These are phyloP conservation scores for Helminthosporium solani DNA, from an alignment of 2,329 filamentous ascomycete species.

Conservation along the genomic window DNA sequence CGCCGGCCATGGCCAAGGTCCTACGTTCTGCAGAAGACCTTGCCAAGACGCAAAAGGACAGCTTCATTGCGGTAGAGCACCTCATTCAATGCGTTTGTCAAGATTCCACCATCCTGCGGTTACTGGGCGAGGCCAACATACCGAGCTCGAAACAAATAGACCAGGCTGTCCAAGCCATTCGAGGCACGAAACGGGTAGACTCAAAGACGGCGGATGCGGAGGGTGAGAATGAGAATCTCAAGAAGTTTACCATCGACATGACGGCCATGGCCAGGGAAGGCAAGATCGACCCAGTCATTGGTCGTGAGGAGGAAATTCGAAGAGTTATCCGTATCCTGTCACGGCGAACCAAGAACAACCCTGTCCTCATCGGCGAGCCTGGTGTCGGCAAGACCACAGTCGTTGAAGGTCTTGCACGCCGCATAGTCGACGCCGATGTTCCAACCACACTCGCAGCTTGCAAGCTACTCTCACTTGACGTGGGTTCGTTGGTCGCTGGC, in stretches of 20 bases:
- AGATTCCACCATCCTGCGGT: constrained; percentile 70
- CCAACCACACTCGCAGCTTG: constrained; percentile 93
- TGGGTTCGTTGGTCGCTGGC: constrained; percentile 90
- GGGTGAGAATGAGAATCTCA: constrained; percentile 88
- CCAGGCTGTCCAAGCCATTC: constrained; percentile 85
- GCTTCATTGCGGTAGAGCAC: constrained; percentile 91
- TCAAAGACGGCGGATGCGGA: constrained; percentile 94
- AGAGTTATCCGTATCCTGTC: constrained; percentile 89
- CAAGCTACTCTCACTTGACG: constrained; percentile 90
- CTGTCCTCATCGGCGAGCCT: constrained; percentile 94
- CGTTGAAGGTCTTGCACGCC: constrained; percentile 90
- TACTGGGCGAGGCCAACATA: constrained; percentile 82
- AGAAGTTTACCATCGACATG: constrained; percentile 99
- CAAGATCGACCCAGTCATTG: constrained; percentile 97
- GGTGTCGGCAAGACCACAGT: constrained; percentile 99
- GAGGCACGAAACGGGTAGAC: constrained; percentile 90
- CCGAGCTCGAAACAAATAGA: constrained; percentile 89
- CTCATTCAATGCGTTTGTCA: constrained; percentile 83
- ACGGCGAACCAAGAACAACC: constrained; percentile 96
- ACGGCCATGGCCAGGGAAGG: constrained; percentile 93
- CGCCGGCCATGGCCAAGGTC: constrained; percentile 78
- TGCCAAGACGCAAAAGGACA: constrained; percentile 97
- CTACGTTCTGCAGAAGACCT: constrained; percentile 83
- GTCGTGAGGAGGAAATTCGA: constrained; percentile 91
- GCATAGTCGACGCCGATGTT: constrained; percentile 95